phyloP scores from a whole-genome alignment of 352 stramenopile genomes.

The Thraustochytrium sp. region DNA sequence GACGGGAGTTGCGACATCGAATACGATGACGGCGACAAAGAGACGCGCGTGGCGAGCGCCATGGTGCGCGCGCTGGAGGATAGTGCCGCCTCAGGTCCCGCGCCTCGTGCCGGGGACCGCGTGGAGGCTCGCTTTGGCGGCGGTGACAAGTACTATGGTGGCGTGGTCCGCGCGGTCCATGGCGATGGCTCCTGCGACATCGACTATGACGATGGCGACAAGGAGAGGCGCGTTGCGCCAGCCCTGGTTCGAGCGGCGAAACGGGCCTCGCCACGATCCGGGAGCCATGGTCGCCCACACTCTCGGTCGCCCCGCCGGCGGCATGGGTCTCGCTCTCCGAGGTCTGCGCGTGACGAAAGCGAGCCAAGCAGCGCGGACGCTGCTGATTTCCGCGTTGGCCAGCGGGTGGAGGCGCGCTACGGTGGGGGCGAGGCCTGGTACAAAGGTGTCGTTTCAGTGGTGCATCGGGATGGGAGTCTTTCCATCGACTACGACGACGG shows the following conservation, averaged over 20 bases:
- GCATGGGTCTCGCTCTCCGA: background rate
- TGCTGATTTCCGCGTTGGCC: background rate
- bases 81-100: constrained; percentile 54
- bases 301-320: background rate
- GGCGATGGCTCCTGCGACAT: background rate
- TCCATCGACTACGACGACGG: constrained; percentile 61
- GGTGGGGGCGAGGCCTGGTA: constrained; percentile 46
- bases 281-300: background rate
- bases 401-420: constrained; percentile 50
- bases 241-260: background rate
- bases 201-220: constrained; percentile 31
- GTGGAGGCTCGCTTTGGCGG: background rate
- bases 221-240: constrained; percentile 49
- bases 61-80: background rate
- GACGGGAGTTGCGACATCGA: constrained; percentile 67
- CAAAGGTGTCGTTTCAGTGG: constrained; percentile 42
- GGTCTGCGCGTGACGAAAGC: too few relatives aligned
- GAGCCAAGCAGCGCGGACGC: too few relatives aligned
- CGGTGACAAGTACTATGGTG: background rate
- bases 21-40: constrained; percentile 69
- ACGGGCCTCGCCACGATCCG: background rate
- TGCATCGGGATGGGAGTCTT: constrained; percentile 54
- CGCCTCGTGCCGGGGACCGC: constrained; percentile 50
- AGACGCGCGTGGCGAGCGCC: constrained; percentile 50
- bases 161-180: background rate